Evolutionary conservation across 305 asterid species (phyloP).

Genomic region (Coffea humblotiana): DNA sequence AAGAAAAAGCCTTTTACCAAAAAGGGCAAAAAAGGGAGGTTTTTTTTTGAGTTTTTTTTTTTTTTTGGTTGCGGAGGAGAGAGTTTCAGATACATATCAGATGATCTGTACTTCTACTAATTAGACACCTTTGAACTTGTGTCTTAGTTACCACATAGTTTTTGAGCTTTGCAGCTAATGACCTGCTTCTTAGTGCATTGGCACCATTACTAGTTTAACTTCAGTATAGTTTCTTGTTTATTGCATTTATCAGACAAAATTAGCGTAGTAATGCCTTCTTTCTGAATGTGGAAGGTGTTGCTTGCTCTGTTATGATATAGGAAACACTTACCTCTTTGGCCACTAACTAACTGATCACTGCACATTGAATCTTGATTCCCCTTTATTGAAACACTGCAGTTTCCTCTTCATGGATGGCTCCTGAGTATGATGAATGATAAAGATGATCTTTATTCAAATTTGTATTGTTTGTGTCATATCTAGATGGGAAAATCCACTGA

Average conservation of each 20-base stretch:
- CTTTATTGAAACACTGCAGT: background rate
- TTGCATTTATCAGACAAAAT: background rate
- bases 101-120: background rate
- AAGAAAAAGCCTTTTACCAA: background rate
- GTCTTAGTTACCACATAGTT: background rate
- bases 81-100: background rate
- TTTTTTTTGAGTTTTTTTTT: too few species aligned
- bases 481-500: conserved; percentile 99
- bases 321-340: background rate
- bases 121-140: background rate
- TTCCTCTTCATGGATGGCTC: background rate
- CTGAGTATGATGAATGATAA: background rate
- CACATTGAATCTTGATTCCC: conserved; percentile 1
- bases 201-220: background rate
- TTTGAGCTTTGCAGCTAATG: background rate
- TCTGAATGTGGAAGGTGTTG: background rate
- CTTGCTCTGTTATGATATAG: background rate
- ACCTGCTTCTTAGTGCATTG: background rate
- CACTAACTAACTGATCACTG: background rate
- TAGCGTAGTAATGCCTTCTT: background rate
- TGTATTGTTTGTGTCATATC: conserved; percentile 13
- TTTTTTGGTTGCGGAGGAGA: background rate
- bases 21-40: background rate
- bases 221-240: background rate
- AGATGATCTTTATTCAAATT: background rate